phyloP scores from a whole-genome alignment of 768 basidiomycete species.

The Cystobasidium onofrii region DNA sequence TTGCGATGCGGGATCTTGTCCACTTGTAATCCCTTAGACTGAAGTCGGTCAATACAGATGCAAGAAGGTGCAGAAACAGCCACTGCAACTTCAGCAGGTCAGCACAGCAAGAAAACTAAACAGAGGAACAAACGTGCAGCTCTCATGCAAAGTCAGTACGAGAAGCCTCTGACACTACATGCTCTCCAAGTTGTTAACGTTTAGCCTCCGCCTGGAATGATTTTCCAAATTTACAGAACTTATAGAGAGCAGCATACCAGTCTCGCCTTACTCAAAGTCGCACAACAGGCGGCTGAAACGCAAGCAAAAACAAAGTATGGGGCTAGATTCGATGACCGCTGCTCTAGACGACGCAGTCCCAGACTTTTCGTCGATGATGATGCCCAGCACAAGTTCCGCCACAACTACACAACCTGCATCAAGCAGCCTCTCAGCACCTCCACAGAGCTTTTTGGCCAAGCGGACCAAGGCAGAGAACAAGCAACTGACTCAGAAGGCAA shows the following conservation, averaged over 20 bases:
- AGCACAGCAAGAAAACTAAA: conserved; percentile 37
- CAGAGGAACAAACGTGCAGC: conserved; percentile 34
- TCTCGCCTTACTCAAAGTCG: conserved; percentile 40
- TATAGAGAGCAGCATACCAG: conserved; percentile 29
- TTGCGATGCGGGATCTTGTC: too few relatives aligned
- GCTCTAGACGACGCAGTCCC: conserved; percentile 38
- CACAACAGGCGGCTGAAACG: conserved; percentile 38
- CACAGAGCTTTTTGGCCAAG: neutral
- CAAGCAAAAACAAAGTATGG: conserved; percentile 31
- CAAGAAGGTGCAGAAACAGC: neutral
- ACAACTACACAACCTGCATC: neutral
- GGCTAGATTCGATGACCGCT: conserved; percentile 35
- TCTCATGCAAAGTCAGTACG: conserved; percentile 37
- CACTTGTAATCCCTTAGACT: neutral
- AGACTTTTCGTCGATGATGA: neutral
- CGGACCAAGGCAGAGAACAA: neutral
- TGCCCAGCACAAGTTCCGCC: neutral
- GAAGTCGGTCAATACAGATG: neutral
- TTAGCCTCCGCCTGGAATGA: neutral
- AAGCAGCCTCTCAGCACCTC: neutral
- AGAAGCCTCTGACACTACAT: too few relatives aligned
- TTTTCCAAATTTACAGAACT: neutral
- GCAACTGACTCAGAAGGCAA: neutral
- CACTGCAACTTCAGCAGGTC: neutral
- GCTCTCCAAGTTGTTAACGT: neutral